Base-by-base conservation (phyloP, 768 basidiomycete species). In the Pleurotus giganteus region DNA sequence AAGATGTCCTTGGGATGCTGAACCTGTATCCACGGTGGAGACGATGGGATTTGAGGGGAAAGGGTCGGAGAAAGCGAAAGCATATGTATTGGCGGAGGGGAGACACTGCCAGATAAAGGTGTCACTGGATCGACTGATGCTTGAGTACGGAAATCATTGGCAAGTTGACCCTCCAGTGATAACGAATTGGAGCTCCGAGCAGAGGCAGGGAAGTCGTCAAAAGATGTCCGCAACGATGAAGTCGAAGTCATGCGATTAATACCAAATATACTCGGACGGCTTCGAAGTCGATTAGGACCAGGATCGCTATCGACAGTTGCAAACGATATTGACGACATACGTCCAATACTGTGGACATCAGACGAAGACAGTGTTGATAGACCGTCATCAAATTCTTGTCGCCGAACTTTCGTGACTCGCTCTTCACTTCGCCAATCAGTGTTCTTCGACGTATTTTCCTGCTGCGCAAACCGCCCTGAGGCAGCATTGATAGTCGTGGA, bases 281-380 rank as follows among this genome's bases (percentile, higher is more conserved):
- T 77, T 60, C 86, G 83, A 65, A 83, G 68, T 57, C 85, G 80
- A 44, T 81, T 72, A 6, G 90, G 91, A 0, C 91, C 91, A 46
- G 91, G 91, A 65, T 94, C 91, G 60, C 89, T 91, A 65, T 92
- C 90, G 50, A 90, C 88, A 4, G 91, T 89, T 23, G 86, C 82
- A 63, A 89, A 89, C 17, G 91, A 94, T 62, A 89, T 83, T 29
- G 83, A 81, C 4, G 90, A 92, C 76, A 88, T 80, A 53, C 83
- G 83, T 37, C 85, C 80, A 51, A 84, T 74, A 65, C 85, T 89
- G 60, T 88, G 88, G 27, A 94, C 76, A 61, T 94, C 93, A 44
- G 89, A 91, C 26, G 89, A 91, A 52, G 91, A 92, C 82, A 92
- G 89, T 6, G 49, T 51, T 27, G 93, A 94, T 65, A 89, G 91